These are phyloP conservation scores for Cardamine resedifolia DNA, from an alignment of 345 rosid genomes.

Conservation along the genomic window DNA sequence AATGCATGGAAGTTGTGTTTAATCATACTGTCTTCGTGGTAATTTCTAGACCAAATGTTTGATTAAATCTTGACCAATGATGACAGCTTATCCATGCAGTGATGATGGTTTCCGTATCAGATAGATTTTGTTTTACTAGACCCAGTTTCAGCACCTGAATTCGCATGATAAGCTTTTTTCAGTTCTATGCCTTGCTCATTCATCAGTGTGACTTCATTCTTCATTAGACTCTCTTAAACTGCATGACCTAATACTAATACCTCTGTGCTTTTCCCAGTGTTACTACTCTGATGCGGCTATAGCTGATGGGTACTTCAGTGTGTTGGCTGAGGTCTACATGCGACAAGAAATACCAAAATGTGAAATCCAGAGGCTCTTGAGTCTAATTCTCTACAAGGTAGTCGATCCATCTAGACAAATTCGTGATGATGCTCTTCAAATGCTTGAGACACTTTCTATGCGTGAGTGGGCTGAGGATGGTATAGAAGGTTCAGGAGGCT, in stretches of 20 bases:
- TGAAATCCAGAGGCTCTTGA: conserved; percentile 92
- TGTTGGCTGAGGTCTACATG: conserved; percentile 98
- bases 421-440: conserved; percentile 98
- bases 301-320: conserved; percentile 98
- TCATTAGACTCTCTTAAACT: conserved; percentile 9
- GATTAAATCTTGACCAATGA: conserved; percentile 11
- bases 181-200: conserved; percentile 23
- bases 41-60: conserved; percentile 10
- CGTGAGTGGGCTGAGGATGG: conserved; percentile 99
- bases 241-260: conserved; percentile 31
- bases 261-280: conserved; percentile 60
- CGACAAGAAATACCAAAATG: conserved; percentile 97
- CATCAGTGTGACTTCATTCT: conserved; percentile 1
- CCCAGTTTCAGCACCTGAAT: conserved; percentile 17
- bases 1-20: conserved; percentile 20
- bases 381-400: conserved; percentile 96
- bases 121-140: conserved; percentile 1
- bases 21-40: background rate
- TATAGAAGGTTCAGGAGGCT: conserved; percentile 82
- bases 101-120: conserved; percentile 21
- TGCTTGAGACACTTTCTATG: conserved; percentile 97
- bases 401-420: conserved; percentile 97
- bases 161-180: conserved; percentile 17
- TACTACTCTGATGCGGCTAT: conserved; percentile 92
- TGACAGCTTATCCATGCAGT: conserved; percentile 11